Evolutionary conservation across 2,329 filamentous ascomycete species (phyloP).

Genomic region (Aspergillus sp.): DNA sequence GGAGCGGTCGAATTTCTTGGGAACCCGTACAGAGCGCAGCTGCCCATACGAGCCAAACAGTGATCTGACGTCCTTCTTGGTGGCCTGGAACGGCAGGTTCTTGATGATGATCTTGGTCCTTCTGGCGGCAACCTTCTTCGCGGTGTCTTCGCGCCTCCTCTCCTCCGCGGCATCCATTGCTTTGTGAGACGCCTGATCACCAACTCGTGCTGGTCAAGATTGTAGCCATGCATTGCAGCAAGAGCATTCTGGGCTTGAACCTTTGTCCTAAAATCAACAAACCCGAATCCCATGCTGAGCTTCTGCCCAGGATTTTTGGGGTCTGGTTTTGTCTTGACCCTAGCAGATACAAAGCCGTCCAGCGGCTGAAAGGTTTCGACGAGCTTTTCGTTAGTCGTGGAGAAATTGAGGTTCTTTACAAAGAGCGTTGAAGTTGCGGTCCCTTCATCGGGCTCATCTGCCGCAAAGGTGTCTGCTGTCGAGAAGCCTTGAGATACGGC

Average conservation of each 20-base stretch:
- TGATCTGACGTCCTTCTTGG: conserved; percentile 80
- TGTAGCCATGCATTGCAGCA: conserved; percentile 76
- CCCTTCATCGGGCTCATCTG: conserved; percentile 26
- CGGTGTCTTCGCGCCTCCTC: conserved; percentile 68
- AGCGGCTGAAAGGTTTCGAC: conserved; percentile 69
- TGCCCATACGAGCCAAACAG: conserved; percentile 87
- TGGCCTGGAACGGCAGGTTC: conserved; percentile 92
- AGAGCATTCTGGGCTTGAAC: conserved; percentile 70
- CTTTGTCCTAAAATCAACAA: conserved; percentile 76
- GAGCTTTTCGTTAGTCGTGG: conserved; percentile 68
- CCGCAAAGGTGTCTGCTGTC: conserved; percentile 34
- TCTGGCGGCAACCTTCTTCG: conserved; percentile 66
- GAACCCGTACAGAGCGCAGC: conserved; percentile 82
- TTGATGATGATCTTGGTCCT: conserved; percentile 95
- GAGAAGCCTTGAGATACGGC: conserved; percentile 32
- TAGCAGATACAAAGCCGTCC: conserved; percentile 79
- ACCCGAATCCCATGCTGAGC: conserved; percentile 95
- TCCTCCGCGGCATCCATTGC: conserved; percentile 81
- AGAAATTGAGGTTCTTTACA: conserved; percentile 88
- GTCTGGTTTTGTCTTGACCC: conserved; percentile 87
- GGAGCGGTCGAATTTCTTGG: conserved; percentile 84
- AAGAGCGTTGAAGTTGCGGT: conserved; percentile 72
- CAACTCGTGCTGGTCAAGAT: conserved; percentile 78
- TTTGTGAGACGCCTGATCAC: conserved; percentile 80
- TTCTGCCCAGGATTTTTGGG: conserved; percentile 81